phyloP scores from a whole-genome alignment of 495 filamentous ascomycete genomes.

The Hyphodiscus hymeniophilus region DNA sequence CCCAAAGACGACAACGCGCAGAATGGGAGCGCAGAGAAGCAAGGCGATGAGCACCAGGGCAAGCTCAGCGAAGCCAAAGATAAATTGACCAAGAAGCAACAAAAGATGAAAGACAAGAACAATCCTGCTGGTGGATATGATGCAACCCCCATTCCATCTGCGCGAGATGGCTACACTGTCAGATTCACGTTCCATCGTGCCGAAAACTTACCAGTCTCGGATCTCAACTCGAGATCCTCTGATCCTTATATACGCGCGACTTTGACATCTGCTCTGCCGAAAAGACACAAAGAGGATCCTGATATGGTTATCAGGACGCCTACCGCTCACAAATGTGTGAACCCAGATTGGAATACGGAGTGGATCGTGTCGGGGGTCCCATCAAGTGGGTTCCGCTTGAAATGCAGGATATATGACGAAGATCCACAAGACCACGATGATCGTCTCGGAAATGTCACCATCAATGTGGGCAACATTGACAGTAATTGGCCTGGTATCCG shows the following conservation, averaged over 20 bases:
- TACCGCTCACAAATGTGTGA: slow-evolving; percentile 58
- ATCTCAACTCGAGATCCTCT: slow-evolving; percentile 66
- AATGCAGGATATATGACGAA: slow-evolving; percentile 79
- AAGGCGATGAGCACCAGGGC: neutral
- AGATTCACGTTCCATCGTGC: slow-evolving; percentile 80
- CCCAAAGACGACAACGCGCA: neutral
- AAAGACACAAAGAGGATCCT: slow-evolving; percentile 74
- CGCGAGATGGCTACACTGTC: slow-evolving; percentile 70
- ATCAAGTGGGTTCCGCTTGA: slow-evolving; percentile 65
- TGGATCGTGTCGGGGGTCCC: slow-evolving; percentile 89
- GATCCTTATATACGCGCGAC: slow-evolving; percentile 78
- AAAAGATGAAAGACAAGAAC: slow-evolving; percentile 50
- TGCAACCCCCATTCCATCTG: slow-evolving; percentile 62
- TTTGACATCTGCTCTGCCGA: slow-evolving; percentile 50
- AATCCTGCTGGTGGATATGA: slow-evolving; percentile 74
- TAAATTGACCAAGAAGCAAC: slow-evolving; percentile 48
- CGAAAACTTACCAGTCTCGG: slow-evolving; percentile 69
- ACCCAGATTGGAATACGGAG: slow-evolving; percentile 74
- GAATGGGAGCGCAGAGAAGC: slow-evolving; percentile 10
- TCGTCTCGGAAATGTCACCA: slow-evolving; percentile 71
- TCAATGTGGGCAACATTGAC: slow-evolving; percentile 47
- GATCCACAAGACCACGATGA: slow-evolving; percentile 84
- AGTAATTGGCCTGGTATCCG: slow-evolving; percentile 62
- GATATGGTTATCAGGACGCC: slow-evolving; percentile 62
- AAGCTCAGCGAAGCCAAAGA: slow-evolving; percentile 24